phyloP scores from a whole-genome alignment of 2,329 filamentous ascomycete species.

The Diaporthe ampelina region DNA sequence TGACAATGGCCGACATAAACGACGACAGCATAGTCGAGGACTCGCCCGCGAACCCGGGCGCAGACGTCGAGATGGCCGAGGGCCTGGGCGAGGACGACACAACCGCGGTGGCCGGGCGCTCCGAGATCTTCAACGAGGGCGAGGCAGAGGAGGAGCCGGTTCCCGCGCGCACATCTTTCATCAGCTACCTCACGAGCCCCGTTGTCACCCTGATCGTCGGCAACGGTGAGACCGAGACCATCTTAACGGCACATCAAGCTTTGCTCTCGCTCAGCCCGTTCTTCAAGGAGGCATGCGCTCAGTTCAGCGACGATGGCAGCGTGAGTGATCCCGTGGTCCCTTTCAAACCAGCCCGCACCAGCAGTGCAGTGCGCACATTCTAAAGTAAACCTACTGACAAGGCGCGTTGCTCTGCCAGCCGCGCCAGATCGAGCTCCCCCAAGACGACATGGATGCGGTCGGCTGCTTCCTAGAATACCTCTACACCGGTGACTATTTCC shows the following conservation, averaged over 20 bases:
- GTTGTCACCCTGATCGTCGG: constrained; percentile 78
- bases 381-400: background rate
- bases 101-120: constrained; percentile 33
- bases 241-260: constrained; percentile 84
- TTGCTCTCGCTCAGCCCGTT: constrained; percentile 82
- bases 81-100: constrained; percentile 44
- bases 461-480: constrained; percentile 87
- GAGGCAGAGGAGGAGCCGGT: constrained; percentile 50
- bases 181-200: constrained; percentile 76
- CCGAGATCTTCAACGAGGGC: constrained; percentile 56
- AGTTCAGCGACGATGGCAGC: constrained; percentile 72
- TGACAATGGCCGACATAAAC: constrained; percentile 48
- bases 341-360: background rate
- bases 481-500: constrained; percentile 91
- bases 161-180: constrained; percentile 59
- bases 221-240: constrained; percentile 68
- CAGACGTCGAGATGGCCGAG: constrained; percentile 51
- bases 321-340: constrained; percentile 59
- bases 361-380: background rate
- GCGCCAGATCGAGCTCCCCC: constrained; percentile 76
- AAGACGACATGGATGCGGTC: constrained; percentile 79
- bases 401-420: constrained; percentile 55
- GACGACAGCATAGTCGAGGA: constrained; percentile 53
- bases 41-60: constrained; percentile 50
- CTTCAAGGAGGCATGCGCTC: constrained; percentile 74